These are phyloP conservation scores for Populus trichocarpa DNA, from an alignment of 441 rosid genomes.

Conservation along the genomic window DNA sequence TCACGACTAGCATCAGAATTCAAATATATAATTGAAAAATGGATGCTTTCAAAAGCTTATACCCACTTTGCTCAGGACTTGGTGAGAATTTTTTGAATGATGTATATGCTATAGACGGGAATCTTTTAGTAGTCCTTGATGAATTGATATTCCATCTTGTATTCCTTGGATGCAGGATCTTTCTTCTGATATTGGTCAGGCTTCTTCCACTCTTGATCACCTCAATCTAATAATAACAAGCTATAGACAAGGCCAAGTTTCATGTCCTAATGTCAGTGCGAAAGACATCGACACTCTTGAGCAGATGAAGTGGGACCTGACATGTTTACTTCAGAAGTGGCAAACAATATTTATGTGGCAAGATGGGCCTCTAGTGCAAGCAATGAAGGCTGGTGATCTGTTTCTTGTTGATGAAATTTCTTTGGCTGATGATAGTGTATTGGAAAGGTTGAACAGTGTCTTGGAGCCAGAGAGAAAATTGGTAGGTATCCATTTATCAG, in stretches of 20 bases:
- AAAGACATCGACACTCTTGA: conserved; percentile 56
- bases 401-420: conserved; percentile 98
- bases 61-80: conserved; percentile 29
- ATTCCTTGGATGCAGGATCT: conserved; percentile 47
- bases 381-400: conserved; percentile 89
- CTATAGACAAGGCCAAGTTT: conserved; percentile 45
- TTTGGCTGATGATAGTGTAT: conserved; percentile 97
- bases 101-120: conserved; percentile 1
- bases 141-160: conserved; percentile 19
- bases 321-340: conserved; percentile 71
- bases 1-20: conserved; percentile 65
- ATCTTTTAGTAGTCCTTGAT: conserved; percentile 11
- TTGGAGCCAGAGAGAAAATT: conserved; percentile 90
- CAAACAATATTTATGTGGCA: conserved; percentile 89
- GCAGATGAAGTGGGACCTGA: conserved; percentile 50
- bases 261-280: conserved; percentile 30
- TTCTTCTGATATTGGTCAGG: conserved; percentile 65
- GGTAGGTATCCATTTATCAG: conserved; percentile 40
- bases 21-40: conserved; percentile 46
- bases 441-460: conserved; percentile 96
- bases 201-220: conserved; percentile 54
- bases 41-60: conserved; percentile 58
- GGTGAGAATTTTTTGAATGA: conserved; percentile 39
- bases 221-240: conserved; percentile 38
- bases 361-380: conserved; percentile 97